These are phyloP conservation scores for Nicotiana obtusifolia DNA, from an alignment of 257 asterid genomes.

Conservation along the genomic window DNA sequence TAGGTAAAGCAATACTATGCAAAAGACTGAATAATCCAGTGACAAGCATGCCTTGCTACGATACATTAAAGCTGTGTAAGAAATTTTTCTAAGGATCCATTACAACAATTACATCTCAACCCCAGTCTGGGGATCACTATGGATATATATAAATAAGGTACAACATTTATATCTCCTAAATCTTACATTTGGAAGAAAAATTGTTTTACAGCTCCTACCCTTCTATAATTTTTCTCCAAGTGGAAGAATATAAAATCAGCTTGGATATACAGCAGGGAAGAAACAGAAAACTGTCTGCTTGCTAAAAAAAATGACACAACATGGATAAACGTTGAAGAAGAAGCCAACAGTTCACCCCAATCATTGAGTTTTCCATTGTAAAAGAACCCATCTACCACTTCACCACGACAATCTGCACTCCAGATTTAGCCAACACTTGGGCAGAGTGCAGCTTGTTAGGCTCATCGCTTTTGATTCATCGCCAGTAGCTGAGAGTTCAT, in stretches of 20 bases:
- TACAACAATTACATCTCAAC: background rate
- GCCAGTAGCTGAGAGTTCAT: background rate
- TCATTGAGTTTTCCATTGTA: background rate
- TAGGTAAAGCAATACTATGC: background rate
- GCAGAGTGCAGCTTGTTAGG: background rate
- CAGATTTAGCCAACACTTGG: background rate
- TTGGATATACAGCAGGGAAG: background rate
- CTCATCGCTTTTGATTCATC: background rate
- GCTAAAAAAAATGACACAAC: background rate
- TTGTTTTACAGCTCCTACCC: background rate
- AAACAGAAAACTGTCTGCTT: background rate
- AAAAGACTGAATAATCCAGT: background rate
- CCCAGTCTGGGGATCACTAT: background rate
- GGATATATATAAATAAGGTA: background rate
- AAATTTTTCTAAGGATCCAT: background rate
- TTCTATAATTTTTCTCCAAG: background rate
- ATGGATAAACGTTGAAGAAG: constrained; percentile 1
- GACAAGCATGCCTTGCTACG: background rate
- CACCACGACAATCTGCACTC: background rate
- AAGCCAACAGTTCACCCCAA: background rate
- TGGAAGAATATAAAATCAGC: background rate
- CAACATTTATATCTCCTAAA: background rate
- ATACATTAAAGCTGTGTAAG: background rate
- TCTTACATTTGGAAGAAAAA: background rate
- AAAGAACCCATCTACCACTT: background rate